These are phyloP conservation scores for Carex littledalei DNA, from an alignment of 176 grass and related monocot species.

Conservation along the genomic window DNA sequence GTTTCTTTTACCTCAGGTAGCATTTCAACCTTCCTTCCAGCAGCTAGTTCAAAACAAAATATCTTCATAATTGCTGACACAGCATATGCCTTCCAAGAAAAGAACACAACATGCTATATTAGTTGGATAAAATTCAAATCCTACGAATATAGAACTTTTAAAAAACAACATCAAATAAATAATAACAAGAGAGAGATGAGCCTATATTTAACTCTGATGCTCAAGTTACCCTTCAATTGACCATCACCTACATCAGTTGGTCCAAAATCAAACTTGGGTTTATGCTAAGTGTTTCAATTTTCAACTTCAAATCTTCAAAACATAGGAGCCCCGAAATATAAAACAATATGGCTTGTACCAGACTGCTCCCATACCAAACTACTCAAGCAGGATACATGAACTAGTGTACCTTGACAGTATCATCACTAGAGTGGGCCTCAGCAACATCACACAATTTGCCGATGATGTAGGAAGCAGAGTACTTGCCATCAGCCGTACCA, in stretches of 20 bases:
- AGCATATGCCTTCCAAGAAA: slow-evolving; percentile 70
- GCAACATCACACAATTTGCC: slow-evolving; percentile 94
- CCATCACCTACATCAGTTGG: not conserved
- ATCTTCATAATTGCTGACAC: slow-evolving; percentile 96
- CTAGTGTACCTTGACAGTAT: slow-evolving; percentile 76
- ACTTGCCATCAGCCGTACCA: slow-evolving; percentile 80
- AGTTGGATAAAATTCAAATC: not conserved
- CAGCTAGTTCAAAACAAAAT: slow-evolving; percentile 81
- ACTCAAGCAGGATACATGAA: not conserved
- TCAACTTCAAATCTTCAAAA: not conserved
- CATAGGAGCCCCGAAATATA: not conserved
- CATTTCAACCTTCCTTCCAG: slow-evolving; percentile 75
- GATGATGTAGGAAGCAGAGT: slow-evolving; percentile 86
- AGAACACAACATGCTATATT: not conserved
- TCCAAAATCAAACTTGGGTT: not conserved
- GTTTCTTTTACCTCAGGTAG: slow-evolving; percentile 85
- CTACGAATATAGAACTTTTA: slow-evolving; percentile 4
- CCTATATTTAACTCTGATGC: not conserved
- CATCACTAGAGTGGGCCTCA: slow-evolving; percentile 90
- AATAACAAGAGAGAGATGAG: not conserved
- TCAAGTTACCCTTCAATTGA: not conserved
- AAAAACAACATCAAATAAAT: too few relatives aligned
- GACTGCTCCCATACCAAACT: not conserved
- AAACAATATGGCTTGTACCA: not conserved
- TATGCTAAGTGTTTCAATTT: not conserved